phyloP scores from a whole-genome alignment of 352 stramenopile genomes.

The Globisporangium echinulatum region DNA sequence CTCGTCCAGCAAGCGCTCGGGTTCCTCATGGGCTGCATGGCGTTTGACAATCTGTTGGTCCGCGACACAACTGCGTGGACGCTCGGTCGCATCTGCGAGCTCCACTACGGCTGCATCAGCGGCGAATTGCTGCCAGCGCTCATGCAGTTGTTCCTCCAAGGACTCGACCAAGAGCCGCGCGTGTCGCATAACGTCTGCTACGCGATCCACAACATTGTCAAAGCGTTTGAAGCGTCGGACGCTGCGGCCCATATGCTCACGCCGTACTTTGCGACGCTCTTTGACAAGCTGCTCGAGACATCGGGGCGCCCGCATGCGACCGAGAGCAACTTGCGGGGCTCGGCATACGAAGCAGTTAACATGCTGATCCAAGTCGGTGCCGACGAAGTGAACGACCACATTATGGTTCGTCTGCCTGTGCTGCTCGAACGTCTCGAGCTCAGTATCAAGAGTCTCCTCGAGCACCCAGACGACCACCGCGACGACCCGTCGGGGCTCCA shows the following conservation, averaged over 20 bases:
- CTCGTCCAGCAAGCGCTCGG: conserved; percentile 92
- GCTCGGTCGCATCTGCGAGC: conserved; percentile 93
- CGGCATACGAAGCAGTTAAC: conserved; percentile 92
- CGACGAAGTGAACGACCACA: conserved; percentile 69
- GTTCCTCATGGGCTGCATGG: conserved; percentile 90
- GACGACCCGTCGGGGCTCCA: conserved; percentile 72
- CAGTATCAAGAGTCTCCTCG: conserved; percentile 55
- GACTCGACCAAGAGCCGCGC: conserved; percentile 81
- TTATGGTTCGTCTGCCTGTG: conserved; percentile 71
- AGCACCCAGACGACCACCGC: conserved; percentile 69
- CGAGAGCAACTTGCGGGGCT: conserved; percentile 88
- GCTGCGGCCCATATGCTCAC: conserved; percentile 79
- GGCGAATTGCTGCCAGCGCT: conserved; percentile 85
- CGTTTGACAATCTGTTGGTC: conserved; percentile 89
- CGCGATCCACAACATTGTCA: conserved; percentile 96
- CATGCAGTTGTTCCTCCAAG: conserved; percentile 83
- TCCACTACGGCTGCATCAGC: conserved; percentile 90
- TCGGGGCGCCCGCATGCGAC: conserved; percentile 84
- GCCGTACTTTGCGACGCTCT: conserved; percentile 88
- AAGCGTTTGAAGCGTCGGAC: conserved; percentile 85
- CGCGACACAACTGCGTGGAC: conserved; percentile 96
- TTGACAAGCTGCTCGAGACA: conserved; percentile 91
- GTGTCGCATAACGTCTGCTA: conserved; percentile 95
- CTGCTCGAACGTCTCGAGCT: conserved; percentile 74
- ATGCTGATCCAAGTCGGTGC: conserved; percentile 88